These are phyloP conservation scores for Fusarium fujikuroi DNA, from an alignment of 2,329 filamentous ascomycete species.

Conservation along the genomic window DNA sequence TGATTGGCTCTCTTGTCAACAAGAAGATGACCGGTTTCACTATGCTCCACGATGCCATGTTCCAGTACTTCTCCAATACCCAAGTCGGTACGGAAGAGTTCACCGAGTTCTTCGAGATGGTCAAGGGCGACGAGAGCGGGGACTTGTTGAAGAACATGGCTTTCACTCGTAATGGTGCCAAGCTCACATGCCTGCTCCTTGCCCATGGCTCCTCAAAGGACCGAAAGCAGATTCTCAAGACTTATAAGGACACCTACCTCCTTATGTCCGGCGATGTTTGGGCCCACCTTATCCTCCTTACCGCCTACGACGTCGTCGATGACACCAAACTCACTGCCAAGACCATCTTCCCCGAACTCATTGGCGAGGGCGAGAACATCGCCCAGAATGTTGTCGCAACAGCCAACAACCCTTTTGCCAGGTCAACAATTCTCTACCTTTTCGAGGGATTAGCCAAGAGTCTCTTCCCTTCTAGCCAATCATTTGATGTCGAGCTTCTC, in stretches of 20 bases:
- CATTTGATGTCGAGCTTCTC: constrained; percentile 75
- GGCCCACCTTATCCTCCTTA: constrained; percentile 83
- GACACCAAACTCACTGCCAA: constrained; percentile 92
- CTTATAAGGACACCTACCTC: constrained; percentile 90
- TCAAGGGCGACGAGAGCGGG: constrained; percentile 91
- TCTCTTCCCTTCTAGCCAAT: constrained; percentile 70
- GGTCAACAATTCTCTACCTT: constrained; percentile 80
- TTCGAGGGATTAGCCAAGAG: constrained; percentile 75
- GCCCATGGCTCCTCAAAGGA: constrained; percentile 92
- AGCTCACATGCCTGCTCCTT: constrained; percentile 82
- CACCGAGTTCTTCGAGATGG: constrained; percentile 85
- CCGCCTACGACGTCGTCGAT: constrained; percentile 91
- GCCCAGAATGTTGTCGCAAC: constrained; percentile 72
- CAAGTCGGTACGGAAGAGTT: constrained; percentile 83
- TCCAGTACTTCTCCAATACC: constrained; percentile 91
- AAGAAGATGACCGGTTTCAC: constrained; percentile 98
- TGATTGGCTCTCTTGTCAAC: constrained; percentile 93
- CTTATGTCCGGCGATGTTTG: constrained; percentile 83
- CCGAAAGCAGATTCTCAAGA: constrained; percentile 86
- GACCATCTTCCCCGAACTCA: constrained; percentile 85
- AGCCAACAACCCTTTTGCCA: constrained; percentile 73
- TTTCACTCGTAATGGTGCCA: constrained; percentile 89
- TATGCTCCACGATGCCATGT: constrained; percentile 97
- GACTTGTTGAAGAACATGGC: constrained; percentile 95
- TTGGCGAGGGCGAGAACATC: constrained; percentile 75